Conservation (phyloP, 495 filamentous ascomycete species). For the Massariosphaeria phaeospora region DNA sequence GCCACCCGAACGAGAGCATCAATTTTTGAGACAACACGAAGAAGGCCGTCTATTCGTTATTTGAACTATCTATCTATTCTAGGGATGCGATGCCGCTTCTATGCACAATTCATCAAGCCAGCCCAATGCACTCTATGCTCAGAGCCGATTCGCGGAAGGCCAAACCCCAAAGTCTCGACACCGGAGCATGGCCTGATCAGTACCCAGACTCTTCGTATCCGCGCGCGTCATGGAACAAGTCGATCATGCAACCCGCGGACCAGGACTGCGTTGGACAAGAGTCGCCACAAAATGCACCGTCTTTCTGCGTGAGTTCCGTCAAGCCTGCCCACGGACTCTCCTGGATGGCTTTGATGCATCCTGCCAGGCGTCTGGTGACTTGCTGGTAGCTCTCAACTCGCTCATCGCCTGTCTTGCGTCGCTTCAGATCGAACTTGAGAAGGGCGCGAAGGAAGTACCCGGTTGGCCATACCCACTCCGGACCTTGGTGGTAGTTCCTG, state of each 20-base stretch:
- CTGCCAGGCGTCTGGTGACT: slow-evolving; percentile 73
- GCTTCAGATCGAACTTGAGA: slow-evolving; percentile 78
- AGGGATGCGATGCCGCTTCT: not conserved
- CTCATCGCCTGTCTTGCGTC: slow-evolving; percentile 59
- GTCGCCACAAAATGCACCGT: slow-evolving; percentile 75
- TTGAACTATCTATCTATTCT: slow-evolving; percentile 10
- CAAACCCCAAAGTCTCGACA: not conserved
- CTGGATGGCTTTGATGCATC: slow-evolving; percentile 72
- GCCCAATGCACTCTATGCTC: slow-evolving; percentile 4
- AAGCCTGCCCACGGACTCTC: slow-evolving; percentile 84
- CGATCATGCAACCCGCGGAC: slow-evolving; percentile 89
- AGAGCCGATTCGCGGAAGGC: not conserved
- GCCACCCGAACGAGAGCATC: too few relatives aligned
- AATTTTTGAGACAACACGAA: too few relatives aligned
- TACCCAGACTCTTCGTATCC: slow-evolving; percentile 37
- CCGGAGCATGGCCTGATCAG: not conserved
- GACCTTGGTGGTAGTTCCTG: slow-evolving; percentile 95
- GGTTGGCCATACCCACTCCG: slow-evolving; percentile 98
- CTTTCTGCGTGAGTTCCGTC: slow-evolving; percentile 88
- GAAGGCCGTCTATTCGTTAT: not conserved
- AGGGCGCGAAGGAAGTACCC: slow-evolving; percentile 91
- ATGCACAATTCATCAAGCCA: slow-evolving; percentile 10
- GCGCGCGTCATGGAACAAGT: slow-evolving; percentile 86
- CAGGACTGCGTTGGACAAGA: slow-evolving; percentile 96
- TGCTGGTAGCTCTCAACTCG: slow-evolving; percentile 89